Conservation (phyloP, 2,329 filamentous ascomycete genomes). For the Colletotrichum lini region DNA sequence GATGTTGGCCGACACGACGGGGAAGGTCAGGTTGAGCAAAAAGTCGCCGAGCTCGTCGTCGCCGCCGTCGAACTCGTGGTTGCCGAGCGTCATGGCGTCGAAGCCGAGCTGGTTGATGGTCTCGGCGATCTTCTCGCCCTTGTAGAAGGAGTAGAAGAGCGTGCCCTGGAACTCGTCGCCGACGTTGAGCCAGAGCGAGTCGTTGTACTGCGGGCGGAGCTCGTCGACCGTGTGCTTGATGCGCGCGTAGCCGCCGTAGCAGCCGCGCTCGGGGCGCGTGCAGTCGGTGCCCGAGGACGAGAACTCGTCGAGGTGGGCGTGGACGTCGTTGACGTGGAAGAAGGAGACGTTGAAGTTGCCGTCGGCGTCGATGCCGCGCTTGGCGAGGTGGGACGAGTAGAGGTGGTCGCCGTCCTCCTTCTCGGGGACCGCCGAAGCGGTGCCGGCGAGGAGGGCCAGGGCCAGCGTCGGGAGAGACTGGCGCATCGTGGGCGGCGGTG, state of each 20-base stretch:
- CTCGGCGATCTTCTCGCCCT: conserved; percentile 77
- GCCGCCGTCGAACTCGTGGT: conserved; percentile 77
- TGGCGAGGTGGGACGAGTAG: conserved; percentile 62
- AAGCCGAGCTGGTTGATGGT: conserved; percentile 77
- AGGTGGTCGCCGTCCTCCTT: conserved; percentile 61
- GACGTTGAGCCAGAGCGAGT: conserved; percentile 74
- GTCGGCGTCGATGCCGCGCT: conserved; percentile 63
- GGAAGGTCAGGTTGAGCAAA: conserved; percentile 75
- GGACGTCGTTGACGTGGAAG: conserved; percentile 80
- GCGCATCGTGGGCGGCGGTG: conserved; percentile 21
- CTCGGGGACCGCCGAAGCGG: conserved; percentile 49
- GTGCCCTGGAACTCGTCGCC: conserved; percentile 81
- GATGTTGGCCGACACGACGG: conserved; percentile 75
- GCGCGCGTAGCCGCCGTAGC: conserved; percentile 75
- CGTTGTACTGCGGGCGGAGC: conserved; percentile 69
- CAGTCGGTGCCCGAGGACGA: conserved; percentile 74
- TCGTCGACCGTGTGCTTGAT: conserved; percentile 73
- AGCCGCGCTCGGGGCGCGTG: conserved; percentile 67
- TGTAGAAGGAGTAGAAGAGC: conserved; percentile 77
- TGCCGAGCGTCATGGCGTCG: conserved; percentile 77
- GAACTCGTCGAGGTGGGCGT: conserved; percentile 77
- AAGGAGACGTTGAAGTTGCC: conserved; percentile 73
- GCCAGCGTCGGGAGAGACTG: conserved; percentile 34
- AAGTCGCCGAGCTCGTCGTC: conserved; percentile 75
- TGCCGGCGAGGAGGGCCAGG: conserved; percentile 46